These are phyloP conservation scores for Pogostemon cablin DNA, from an alignment of 257 asterid species.

Conservation along the genomic window DNA sequence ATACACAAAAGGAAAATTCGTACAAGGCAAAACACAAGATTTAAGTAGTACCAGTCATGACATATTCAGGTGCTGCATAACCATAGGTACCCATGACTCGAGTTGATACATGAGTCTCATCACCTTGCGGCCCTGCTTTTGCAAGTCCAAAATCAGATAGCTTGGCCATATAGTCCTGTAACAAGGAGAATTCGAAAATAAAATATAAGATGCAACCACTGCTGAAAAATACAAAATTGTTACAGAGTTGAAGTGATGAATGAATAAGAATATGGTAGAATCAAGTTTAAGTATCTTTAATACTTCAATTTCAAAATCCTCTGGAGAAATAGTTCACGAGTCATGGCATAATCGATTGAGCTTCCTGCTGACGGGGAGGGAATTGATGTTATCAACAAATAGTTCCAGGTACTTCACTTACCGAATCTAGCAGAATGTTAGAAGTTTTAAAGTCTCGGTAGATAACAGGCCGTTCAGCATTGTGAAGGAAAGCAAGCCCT, in stretches of 20 bases:
- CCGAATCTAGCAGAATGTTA: conserved; percentile 91
- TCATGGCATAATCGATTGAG: background rate
- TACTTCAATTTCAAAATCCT: conserved; percentile 15
- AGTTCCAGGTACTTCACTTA: conserved; percentile 42
- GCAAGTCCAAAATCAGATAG: conserved; percentile 99
- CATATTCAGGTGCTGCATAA: conserved; percentile 99
- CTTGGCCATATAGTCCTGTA: conserved; percentile 95
- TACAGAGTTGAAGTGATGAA: conserved; percentile 8
- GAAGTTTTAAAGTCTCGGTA: conserved; percentile 99
- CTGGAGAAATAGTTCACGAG: conserved; percentile 24
- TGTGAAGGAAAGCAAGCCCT: conserved; percentile 98
- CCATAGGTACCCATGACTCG: conserved; percentile 99
- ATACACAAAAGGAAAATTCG: conserved; percentile 17
- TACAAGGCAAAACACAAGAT: conserved; percentile 5
- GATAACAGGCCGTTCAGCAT: conserved; percentile 97
- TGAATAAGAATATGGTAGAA: conserved; percentile 7
- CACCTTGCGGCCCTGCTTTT: conserved; percentile 99
- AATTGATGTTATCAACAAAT: conserved; percentile 10
- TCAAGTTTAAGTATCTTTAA: conserved; percentile 10
- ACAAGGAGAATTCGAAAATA: conserved; percentile 28
- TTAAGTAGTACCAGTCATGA: conserved; percentile 84
- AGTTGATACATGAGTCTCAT: conserved; percentile 98
- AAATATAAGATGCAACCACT: conserved; percentile 20
- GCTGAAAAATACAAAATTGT: background rate
- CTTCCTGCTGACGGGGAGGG: background rate